Evolutionary conservation across 306 rosid genomes (phyloP), one percentile per base, ranked within the genome.

Genomic region (Rubus idaeus): DNA sequence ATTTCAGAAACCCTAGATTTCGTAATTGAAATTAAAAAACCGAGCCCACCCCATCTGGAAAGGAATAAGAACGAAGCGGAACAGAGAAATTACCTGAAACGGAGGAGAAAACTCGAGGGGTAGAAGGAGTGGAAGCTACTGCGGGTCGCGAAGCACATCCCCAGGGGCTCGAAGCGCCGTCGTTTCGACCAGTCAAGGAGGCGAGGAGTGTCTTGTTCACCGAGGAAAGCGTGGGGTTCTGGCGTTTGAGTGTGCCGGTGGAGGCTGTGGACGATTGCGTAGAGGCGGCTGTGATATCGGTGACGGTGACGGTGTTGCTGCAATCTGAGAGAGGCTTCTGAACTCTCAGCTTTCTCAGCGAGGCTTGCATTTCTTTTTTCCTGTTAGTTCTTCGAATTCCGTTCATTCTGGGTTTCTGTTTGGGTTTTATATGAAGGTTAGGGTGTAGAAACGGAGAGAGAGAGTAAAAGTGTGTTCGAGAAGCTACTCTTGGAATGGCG

Each of bases 241-340:
- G 76, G 13, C 85, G 83, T n/a, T 86, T 89, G 56, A 18, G 16
- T 11, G 78, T 35, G 61, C 66, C 18, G 39, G 80, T 51, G 45
- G 78, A 74, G 8, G 81, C 53, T 10, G 87, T 86, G 0, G 86
- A 74, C 7, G 87, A 81, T 4, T 70, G 85, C 6, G 80, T 8
- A 35, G 86, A 77, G 68, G 75, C 4, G n/a, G 78, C 17, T 20
- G 69, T 6, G 62, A 70, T 6, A 50, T 8, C 2, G 72, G 72
- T 71, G 78, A 80, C 84, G 70, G 73, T 5, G 64, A 26, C 6
- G 72, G 77, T 77, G 82, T 88, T 90, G 74, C 92, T 83, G 71
- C 85, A 80, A 60, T 93, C 90, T 9, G 91, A 81, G 87, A 93
- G 93, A 30, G 94, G 86, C 71, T 82, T 83, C 70, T 89, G 85